Percentiles rank a stretch among this genome's conserved stretches.
Evolutionary conservation across 306 rosid species (phyloP).

Genomic region (Fragaria vesca): DNA sequence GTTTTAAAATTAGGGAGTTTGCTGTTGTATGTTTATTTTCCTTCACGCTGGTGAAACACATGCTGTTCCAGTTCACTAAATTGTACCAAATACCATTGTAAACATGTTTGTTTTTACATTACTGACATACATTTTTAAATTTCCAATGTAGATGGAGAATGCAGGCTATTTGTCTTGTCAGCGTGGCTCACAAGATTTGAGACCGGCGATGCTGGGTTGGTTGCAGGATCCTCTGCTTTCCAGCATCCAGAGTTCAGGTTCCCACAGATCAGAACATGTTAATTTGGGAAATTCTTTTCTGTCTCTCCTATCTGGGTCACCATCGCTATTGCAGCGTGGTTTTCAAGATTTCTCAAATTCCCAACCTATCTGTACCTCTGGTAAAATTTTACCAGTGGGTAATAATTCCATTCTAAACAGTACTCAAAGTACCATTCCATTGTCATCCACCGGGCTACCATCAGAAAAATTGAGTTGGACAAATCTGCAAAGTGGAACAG

Average conservation of each 20-base stretch:
- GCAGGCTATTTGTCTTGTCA: conserved; percentile 18
- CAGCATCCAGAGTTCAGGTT: conserved; percentile 13
- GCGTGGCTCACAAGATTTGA: conserved; percentile 26
- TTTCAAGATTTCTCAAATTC: conserved; percentile 32
- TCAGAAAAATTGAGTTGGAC: conserved; percentile 24
- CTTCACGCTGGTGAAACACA: not conserved
- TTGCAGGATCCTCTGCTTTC: conserved; percentile 26
- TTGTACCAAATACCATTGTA: not conserved
- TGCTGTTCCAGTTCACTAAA: not conserved
- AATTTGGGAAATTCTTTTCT: conserved; percentile 34
- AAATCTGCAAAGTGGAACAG: conserved; percentile 22
- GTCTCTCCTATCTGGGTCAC: conserved; percentile 38
- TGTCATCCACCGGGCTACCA: conserved; percentile 19
- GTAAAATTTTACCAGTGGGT: conserved; percentile 3
- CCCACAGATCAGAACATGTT: conserved; percentile 23
- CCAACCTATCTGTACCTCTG: conserved; percentile 11
- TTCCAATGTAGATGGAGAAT: conserved; percentile 20
- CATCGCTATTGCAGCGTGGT: conserved; percentile 33
- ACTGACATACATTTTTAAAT: not conserved
- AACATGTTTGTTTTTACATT: not conserved
- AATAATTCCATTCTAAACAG: conserved; percentile 11
- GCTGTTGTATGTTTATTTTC: not conserved
- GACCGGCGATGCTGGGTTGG: conserved; percentile 24
- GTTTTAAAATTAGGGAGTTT: conserved; percentile 4
- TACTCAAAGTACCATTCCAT: conserved; percentile 16